Evolutionary conservation across 345 rosid genomes (phyloP), one percentile per base, ranked within the genome.

Genomic region (Citrus cavaleriei): DNA sequence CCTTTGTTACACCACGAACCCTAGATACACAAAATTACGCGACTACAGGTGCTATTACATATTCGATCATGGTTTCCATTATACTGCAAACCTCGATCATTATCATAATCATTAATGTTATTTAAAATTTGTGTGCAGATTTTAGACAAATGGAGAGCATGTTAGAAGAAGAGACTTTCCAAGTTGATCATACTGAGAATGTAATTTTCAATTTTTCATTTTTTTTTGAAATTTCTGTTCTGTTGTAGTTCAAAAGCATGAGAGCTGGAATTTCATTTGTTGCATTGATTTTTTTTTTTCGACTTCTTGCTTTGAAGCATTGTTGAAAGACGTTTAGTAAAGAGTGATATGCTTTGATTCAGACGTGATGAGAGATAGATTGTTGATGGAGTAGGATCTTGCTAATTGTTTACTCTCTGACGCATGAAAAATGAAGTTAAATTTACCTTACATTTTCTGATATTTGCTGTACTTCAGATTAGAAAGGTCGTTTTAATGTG

Each of bases 151-250:
- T 3, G n/a, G 81, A 85, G 55, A 85, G 79, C 71, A 76, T 89
- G 65, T 74, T 89, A 40, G 96, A 90, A 49, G 93, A 91, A 28
- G 98, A 89, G 59, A 61, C 81, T 78, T 70, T 85, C 77, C 90
- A 87, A 87, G 77, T 86, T 84, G 90, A 78, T 63, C 85, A 83
- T 40, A 81, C 87, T 51, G 81, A 72, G 74, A 80, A 85, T 83
- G 96, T 92, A 80, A 86, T 89, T 82, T 85, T 82, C 62, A 54
- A 38, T 68, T 80, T 28, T 73, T 51, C 6, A 2, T 58, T 74
- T 35, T 57, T 34, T 22, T 77, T 54, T 34, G 3, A 21, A 65
- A 46, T 78, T 22, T 1, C 8, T 21, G 49, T 58, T 80, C 25
- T 68, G 30, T 49, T 62, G 46, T 32, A 3, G 16, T 34, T 65